Percentiles rank a stretch among this genome's conserved stretches.
Evolutionary conservation across 1,284 basidiomycete genomes (phyloP).

Genomic region (Ustilago cynodontis): DNA sequence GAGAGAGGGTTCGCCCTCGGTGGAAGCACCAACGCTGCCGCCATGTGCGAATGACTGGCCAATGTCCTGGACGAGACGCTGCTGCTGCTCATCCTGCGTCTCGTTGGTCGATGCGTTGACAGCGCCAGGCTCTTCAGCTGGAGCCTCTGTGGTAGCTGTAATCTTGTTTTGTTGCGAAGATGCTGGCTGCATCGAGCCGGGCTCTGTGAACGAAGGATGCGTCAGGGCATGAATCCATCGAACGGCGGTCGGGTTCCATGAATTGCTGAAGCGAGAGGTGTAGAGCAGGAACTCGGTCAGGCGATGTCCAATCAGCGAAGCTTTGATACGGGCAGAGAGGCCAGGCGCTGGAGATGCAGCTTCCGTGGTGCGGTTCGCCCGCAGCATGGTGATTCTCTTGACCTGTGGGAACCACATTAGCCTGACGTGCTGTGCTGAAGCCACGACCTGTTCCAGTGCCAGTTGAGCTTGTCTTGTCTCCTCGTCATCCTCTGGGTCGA

Average conservation of each 20-base stretch:
- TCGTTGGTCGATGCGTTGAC: slow-evolving; percentile 49
- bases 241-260: slow-evolving; percentile 34
- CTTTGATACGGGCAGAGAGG: slow-evolving; percentile 33
- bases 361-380: slow-evolving; percentile 81
- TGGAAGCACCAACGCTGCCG: slow-evolving; percentile 21
- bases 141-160: slow-evolving; percentile 34
- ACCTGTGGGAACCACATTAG: slow-evolving; percentile 95
- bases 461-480: slow-evolving; percentile 73
- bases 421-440: slow-evolving; percentile 84
- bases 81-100: slow-evolving; percentile 21
- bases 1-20: slow-evolving; percentile 32
- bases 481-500: slow-evolving; percentile 52
- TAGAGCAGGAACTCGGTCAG: slow-evolving; percentile 51
- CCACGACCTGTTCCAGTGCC: slow-evolving; percentile 69
- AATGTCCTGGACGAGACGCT: slow-evolving; percentile 41
- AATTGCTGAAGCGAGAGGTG: slow-evolving; percentile 43
- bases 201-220: slow-evolving; percentile 37
- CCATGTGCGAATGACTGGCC: slow-evolving; percentile 27
- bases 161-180: slow-evolving; percentile 13
- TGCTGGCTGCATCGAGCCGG: background rate
- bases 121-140: slow-evolving; percentile 69
- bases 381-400: slow-evolving; percentile 79
- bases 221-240: slow-evolving; percentile 53
- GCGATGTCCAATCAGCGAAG: slow-evolving; percentile 41
- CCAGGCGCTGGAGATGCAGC: slow-evolving; percentile 20